These are phyloP conservation scores for Coemansia sp. DNA, from an alignment of 192 early-diverging fungal species.

Conservation along the genomic window DNA sequence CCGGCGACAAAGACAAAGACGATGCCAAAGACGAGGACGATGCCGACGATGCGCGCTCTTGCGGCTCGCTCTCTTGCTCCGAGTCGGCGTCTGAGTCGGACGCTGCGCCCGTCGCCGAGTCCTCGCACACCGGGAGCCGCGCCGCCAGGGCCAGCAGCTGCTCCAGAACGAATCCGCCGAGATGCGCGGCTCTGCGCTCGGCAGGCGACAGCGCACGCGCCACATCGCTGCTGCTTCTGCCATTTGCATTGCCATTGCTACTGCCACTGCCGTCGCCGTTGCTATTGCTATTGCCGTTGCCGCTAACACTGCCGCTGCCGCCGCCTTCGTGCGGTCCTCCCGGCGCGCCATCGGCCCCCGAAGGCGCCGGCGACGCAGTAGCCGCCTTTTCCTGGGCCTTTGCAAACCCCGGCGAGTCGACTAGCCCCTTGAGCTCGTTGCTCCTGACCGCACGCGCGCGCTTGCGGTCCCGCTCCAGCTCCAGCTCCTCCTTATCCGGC, in stretches of 20 bases:
- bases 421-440: conserved; percentile 7
- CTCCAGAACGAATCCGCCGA: conserved; percentile 37
- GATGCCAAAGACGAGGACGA: too few relatives aligned
- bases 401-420: conserved; percentile 8
- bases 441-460: not conserved
- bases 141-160: conserved; percentile 39
- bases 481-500: not conserved
- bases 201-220: conserved; percentile 6
- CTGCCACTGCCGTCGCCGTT: not conserved
- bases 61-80: not conserved
- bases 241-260: too few relatives aligned
- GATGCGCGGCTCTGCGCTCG: conserved; percentile 18
- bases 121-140: conserved; percentile 15
- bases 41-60: conserved; percentile 1
- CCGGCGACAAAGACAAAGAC: too few relatives aligned
- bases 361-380: not conserved
- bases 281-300: too few relatives aligned
- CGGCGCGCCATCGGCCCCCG: not conserved
- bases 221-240: too few relatives aligned
- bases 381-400: conserved; percentile 6
- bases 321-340: not conserved
- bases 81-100: not conserved
- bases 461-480: too few relatives aligned
- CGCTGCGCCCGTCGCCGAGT: not conserved
- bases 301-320: not conserved